These are phyloP conservation scores for Xylaria longipes DNA, from an alignment of 495 filamentous ascomycete genomes.

Conservation along the genomic window DNA sequence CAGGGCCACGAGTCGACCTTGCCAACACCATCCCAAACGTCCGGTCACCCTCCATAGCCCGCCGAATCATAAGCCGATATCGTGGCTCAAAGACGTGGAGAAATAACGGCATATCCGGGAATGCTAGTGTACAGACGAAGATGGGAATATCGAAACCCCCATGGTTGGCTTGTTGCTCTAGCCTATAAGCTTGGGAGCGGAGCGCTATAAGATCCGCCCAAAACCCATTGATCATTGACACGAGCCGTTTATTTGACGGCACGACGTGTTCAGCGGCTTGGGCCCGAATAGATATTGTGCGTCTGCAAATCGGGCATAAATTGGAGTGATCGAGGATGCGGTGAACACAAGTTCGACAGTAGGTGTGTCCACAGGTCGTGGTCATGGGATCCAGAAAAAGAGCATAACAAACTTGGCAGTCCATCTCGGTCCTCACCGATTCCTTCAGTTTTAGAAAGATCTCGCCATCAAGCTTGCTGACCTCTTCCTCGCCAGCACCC, in stretches of 20 bases:
- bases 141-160: slow-evolving; percentile 70
- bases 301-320: slow-evolving; percentile 80
- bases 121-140: slow-evolving; percentile 81
- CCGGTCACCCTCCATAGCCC: slow-evolving; percentile 71
- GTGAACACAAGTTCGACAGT: slow-evolving; percentile 79
- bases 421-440: slow-evolving; percentile 69
- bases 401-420: slow-evolving; percentile 87
- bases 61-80: slow-evolving; percentile 86
- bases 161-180: slow-evolving; percentile 44
- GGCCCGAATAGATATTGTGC: slow-evolving; percentile 66
- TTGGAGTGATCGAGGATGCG: slow-evolving; percentile 76
- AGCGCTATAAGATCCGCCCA: slow-evolving; percentile 68
- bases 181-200: slow-evolving; percentile 43
- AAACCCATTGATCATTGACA: slow-evolving; percentile 63
- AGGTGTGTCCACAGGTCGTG: slow-evolving; percentile 86
- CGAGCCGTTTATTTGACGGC: slow-evolving; percentile 68
- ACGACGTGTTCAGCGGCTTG: slow-evolving; percentile 52
- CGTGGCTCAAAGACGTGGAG: slow-evolving; percentile 91
- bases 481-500: slow-evolving; percentile 43
- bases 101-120: slow-evolving; percentile 83
- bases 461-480: slow-evolving; percentile 53
- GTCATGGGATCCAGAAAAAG: slow-evolving; percentile 82
- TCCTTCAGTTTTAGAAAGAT: slow-evolving; percentile 65
- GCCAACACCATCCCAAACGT: slow-evolving; percentile 84
- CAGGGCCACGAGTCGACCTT: slow-evolving; percentile 30